Base-by-base conservation (phyloP, 805 yeast genomes). In the Pichia heedii region DNA sequence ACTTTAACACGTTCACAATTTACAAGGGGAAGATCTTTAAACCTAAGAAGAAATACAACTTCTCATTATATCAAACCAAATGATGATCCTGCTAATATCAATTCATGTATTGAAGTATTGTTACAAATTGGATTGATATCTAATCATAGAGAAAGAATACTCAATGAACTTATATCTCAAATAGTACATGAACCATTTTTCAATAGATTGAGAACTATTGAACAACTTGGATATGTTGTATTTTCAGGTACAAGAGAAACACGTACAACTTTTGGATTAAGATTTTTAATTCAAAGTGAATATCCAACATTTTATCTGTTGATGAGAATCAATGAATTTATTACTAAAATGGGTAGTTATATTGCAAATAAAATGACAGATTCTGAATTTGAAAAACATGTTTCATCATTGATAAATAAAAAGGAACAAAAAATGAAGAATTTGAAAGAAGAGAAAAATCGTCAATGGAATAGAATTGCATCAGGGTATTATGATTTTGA, bases 201-300 rank as follows among this genome's bases (percentile, higher is more conserved):
- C 63, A 81, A 86, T 56, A 84, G 84, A 49, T 71, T 90, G 45
- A 76, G 98, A 62, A 90, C 98, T 7, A 82, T 86, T 54, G 97
- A 90, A 65, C 97, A 93, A 62, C 71, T 90, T 27, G 98, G 98
- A 2, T 90, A 90, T 56, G 88, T 90, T 49, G 98, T 90, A 0
- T 87, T 86, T 57, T 79, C 93, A 36, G 84, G 94, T 0, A 66
- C 74, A 22, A 68, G 82, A 48, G 71, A 71, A 47, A 75, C 85
- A 3, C 74, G 94, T 56, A 81, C 93, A 20, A 74, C 82, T 6
- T 71, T 76, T 57, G 89, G 90, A 13, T 73, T 79, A 51, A 71
- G 93, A 54, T 63, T 93, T 13, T 66, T 89, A 51, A 73, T 89
- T 40, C 98, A 90, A 65, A 81, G 93, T 47, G 97, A 87, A 60